Percentiles rank a stretch among this genome's conserved stretches.
Conservation (phyloP, 495 filamentous ascomycete genomes). For the Talaromyces wortmannii region DNA sequence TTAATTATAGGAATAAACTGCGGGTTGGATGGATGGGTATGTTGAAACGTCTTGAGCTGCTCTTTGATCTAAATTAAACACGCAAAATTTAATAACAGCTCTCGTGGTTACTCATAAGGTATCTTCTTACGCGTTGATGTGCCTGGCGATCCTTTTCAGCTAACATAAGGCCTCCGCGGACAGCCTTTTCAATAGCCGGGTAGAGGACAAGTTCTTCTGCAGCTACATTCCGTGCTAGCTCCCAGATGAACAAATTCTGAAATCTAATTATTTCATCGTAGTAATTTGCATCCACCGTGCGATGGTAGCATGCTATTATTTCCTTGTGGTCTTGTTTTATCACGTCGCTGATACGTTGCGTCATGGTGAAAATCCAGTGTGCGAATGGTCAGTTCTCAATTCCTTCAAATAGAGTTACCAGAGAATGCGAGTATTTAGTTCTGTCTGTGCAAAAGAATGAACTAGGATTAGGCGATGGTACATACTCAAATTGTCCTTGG, state of each 20-base stretch:
- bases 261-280: conserved; percentile 43
- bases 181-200: conserved; percentile 54
- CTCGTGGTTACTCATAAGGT: neutral
- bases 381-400: too few species aligned
- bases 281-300: conserved; percentile 41
- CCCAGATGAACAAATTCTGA: conserved; percentile 64
- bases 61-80: conserved; percentile 55
- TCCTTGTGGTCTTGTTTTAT: conserved; percentile 55
- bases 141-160: conserved; percentile 49
- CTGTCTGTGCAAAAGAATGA: too few species aligned
- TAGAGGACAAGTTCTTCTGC: conserved; percentile 63
- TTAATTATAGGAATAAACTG: conserved; percentile 46
- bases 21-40: conserved; percentile 33
- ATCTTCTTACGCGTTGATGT: conserved; percentile 41
- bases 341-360: conserved; percentile 27
- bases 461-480: too few species aligned
- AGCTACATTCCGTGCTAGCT: conserved; percentile 57
- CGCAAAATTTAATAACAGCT: neutral
- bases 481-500: too few species aligned
- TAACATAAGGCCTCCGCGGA: conserved; percentile 41
- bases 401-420: too few species aligned
- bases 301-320: conserved; percentile 49
- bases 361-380: neutral
- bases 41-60: conserved; percentile 54
- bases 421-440: too few species aligned